Evolutionary conservation across 768 basidiomycete species (phyloP).

Genomic region (Pisolithus albus): DNA sequence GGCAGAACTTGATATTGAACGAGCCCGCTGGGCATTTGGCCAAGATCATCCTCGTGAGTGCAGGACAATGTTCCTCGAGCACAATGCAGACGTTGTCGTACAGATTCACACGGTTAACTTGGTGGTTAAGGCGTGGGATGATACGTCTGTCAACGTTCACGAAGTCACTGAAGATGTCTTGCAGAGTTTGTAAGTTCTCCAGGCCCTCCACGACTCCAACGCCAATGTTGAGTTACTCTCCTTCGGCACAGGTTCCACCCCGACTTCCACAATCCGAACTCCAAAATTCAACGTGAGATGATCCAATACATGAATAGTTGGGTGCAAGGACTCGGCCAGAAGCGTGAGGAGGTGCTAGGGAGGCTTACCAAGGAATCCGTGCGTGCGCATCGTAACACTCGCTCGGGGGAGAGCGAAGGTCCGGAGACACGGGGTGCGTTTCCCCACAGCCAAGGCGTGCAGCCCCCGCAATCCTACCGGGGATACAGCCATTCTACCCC

Average conservation of each 20-base stretch:
- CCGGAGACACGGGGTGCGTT: conserved; percentile 41
- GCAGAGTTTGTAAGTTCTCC: conserved; percentile 50
- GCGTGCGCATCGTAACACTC: conserved; percentile 65
- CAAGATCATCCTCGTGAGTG: conserved; percentile 55
- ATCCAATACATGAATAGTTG: conserved; percentile 58
- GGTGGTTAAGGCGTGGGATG: conserved; percentile 82
- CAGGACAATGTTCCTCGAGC: not conserved
- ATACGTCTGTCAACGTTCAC: conserved; percentile 51
- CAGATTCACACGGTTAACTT: conserved; percentile 58
- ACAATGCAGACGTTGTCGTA: not conserved
- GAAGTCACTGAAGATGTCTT: conserved; percentile 55
- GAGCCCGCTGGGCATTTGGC: conserved; percentile 77
- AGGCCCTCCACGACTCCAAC: conserved; percentile 46
- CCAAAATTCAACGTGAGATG: conserved; percentile 72
- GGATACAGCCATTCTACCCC: conserved; percentile 43
- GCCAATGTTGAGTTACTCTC: not conserved
- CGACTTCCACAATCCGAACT: conserved; percentile 61
- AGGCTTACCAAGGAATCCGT: conserved; percentile 63
- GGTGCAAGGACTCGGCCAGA: conserved; percentile 45
- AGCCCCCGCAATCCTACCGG: conserved; percentile 42
- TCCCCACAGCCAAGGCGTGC: conserved; percentile 41
- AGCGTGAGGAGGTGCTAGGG: conserved; percentile 42
- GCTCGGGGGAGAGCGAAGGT: conserved; percentile 48
- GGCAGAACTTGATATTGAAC: conserved; percentile 70
- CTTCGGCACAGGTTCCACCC: conserved; percentile 65